Conservation (phyloP, 257 asterid genomes). For the Przewalskia tangutica region DNA sequence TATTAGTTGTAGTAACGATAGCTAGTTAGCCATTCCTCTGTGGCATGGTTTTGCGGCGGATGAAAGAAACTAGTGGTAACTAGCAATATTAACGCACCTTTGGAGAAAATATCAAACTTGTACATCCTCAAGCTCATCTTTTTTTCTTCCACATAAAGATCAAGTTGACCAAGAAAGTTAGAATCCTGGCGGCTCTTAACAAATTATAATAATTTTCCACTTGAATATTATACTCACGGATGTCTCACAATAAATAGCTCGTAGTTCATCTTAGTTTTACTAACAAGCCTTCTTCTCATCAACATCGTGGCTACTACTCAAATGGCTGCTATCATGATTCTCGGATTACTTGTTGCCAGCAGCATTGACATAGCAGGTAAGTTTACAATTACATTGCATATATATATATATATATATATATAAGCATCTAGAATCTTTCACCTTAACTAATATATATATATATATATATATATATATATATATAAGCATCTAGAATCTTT, state of each 20-base stretch:
- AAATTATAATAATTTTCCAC: not conserved
- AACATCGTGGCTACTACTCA: not conserved
- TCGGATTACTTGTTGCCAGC: not conserved
- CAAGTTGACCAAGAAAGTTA: not conserved
- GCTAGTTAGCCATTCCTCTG: not conserved
- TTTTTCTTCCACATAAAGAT: not conserved
- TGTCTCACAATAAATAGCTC: not conserved
- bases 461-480: no score
- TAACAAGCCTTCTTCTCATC: not conserved
- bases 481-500: no score
- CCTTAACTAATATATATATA: no score
- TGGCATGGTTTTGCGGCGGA: not conserved
- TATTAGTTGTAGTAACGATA: not conserved
- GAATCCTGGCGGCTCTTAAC: conserved; percentile 2
- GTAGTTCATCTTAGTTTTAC: not conserved
- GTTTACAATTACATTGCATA: no score
- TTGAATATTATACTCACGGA: not conserved
- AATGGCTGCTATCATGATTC: not conserved
- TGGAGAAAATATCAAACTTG: not conserved
- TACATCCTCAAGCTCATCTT: not conserved
- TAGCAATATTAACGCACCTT: not conserved
- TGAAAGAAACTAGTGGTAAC: not conserved
- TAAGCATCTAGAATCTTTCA: no score
- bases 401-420: no score
- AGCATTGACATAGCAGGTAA: not conserved